Conservation (phyloP, 148 eudicot species). For the Nepenthes gracilis region DNA sequence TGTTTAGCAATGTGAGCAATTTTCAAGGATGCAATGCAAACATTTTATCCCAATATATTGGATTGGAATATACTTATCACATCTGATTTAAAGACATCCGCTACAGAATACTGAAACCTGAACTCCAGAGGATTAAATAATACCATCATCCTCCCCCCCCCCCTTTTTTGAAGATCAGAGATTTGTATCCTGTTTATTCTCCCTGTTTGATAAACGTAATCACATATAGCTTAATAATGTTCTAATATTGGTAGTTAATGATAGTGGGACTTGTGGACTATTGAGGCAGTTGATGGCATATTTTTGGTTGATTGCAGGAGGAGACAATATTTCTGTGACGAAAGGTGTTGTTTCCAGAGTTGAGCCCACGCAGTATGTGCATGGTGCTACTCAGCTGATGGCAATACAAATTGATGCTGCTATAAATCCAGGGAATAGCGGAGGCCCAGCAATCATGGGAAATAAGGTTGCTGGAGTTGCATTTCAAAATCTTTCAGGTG, state of each 20-base stretch:
- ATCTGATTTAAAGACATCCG: too few species aligned
- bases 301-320: constrained; percentile 39
- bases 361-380: constrained; percentile 91
- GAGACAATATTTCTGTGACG: constrained; percentile 93
- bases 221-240: too few species aligned
- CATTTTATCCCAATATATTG: too few species aligned
- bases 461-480: constrained; percentile 98
- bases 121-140: too few species aligned
- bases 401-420: constrained; percentile 99
- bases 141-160: too few species aligned
- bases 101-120: too few species aligned
- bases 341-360: constrained; percentile 97
- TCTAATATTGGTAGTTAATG: not conserved
- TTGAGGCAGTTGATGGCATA: not conserved
- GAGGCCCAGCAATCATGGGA: constrained; percentile 99
- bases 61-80: too few species aligned
- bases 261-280: not conserved
- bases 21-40: too few species aligned
- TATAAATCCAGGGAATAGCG: constrained; percentile 97
- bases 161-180: too few species aligned
- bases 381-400: constrained; percentile 81
- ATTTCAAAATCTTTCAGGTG: constrained; percentile 95
- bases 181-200: too few species aligned
- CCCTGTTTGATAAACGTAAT: too few species aligned
- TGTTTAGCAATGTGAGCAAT: too few species aligned